Evolutionary conservation across 176 grass and related monocot genomes (phyloP).

Genomic region (Avena sativa): DNA sequence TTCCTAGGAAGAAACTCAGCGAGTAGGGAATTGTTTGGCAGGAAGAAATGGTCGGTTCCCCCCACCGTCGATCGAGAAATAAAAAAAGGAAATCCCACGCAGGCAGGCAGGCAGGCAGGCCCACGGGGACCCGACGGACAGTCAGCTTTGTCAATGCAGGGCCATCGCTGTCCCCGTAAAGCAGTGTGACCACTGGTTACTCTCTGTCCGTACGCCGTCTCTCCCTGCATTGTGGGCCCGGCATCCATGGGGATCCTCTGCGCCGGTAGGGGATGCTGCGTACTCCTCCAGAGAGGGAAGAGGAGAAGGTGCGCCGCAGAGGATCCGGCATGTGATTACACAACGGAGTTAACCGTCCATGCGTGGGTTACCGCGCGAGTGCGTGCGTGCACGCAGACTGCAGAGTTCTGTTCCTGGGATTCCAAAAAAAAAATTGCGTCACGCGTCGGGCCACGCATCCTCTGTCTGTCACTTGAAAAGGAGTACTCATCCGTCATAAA

Average conservation of each 20-base stretch:
- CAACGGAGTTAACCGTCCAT: constrained; percentile 54
- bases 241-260: neutral
- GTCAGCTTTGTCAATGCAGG: constrained; percentile 57
- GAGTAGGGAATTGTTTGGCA: too few relatives aligned
- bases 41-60: neutral
- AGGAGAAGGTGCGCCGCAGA: neutral
- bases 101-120: neutral
- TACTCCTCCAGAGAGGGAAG: too few relatives aligned
- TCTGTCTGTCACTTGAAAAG: neutral
- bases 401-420: constrained; percentile 22
- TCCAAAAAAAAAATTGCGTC: constrained; percentile 16
- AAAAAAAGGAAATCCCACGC: neutral
- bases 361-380: constrained; percentile 4
- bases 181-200: neutral
- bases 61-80: neutral
- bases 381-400: neutral
- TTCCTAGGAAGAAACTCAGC: too few relatives aligned
- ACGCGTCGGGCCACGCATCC: constrained; percentile 6
- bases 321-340: neutral
- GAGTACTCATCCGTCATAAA: too few relatives aligned
- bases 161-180: constrained; percentile 41
- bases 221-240: neutral
- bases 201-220: neutral
- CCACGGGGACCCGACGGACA: neutral
- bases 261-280: neutral